Percentiles rank a stretch among this genome's conserved stretches.
These are phyloP conservation scores for Neurospora crassa DNA, from an alignment of 2,329 filamentous ascomycete species.

Conservation along the genomic window DNA sequence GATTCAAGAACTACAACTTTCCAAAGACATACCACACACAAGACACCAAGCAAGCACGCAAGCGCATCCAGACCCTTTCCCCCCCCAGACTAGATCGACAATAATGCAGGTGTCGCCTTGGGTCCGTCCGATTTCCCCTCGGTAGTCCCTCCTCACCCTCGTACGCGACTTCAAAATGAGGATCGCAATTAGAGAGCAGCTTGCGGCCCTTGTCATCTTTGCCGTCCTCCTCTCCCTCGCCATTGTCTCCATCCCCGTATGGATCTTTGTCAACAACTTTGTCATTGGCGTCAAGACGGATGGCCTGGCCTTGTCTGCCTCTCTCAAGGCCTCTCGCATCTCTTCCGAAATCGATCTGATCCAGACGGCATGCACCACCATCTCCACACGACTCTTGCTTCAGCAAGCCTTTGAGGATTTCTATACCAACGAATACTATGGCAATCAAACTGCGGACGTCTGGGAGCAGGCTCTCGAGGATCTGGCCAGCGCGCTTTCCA, in stretches of 20 bases:
- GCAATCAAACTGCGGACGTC: slow-evolving; percentile 35
- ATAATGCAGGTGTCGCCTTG: background rate
- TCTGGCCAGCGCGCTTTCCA: slow-evolving; percentile 58
- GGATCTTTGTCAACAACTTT: slow-evolving; percentile 48
- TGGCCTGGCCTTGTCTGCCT: slow-evolving; percentile 68
- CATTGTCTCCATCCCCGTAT: slow-evolving; percentile 70
- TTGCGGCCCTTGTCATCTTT: slow-evolving; percentile 68
- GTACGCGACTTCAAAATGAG: slow-evolving; percentile 48
- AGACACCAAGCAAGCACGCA: background rate
- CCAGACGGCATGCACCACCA: slow-evolving; percentile 62
- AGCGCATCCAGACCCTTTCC: background rate
- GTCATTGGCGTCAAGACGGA: slow-evolving; percentile 43
- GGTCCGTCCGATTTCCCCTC: background rate
- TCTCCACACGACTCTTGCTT: slow-evolving; percentile 56
- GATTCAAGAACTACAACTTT: background rate
- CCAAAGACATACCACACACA: background rate
- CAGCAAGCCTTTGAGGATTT: slow-evolving; percentile 43
- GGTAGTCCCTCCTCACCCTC: background rate
- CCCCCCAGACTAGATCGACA: background rate
- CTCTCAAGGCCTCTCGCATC: slow-evolving; percentile 76
- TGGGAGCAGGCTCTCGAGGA: slow-evolving; percentile 56
- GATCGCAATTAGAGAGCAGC: slow-evolving; percentile 79
- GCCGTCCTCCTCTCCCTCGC: slow-evolving; percentile 66
- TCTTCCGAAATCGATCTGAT: slow-evolving; percentile 70
- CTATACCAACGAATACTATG: slow-evolving; percentile 40